Evolutionary conservation across 768 basidiomycete genomes (phyloP).

Genomic region (Mycena olivaceomarginata): DNA sequence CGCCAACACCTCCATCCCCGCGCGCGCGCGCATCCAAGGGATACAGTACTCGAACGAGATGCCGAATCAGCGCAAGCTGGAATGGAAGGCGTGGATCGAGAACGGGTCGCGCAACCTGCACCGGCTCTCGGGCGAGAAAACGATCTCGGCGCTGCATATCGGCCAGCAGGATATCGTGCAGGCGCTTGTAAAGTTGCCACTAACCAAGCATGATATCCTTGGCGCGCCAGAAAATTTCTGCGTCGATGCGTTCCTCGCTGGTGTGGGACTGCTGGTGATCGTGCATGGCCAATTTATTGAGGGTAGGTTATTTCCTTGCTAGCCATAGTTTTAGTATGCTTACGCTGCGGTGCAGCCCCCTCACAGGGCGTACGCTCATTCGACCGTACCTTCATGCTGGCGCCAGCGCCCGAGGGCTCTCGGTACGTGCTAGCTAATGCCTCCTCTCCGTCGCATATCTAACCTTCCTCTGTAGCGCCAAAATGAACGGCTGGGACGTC

Average conservation of each 20-base stretch:
- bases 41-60: slow-evolving; percentile 77
- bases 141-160: slow-evolving; percentile 80
- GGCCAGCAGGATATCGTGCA: slow-evolving; percentile 80
- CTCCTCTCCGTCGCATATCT: slow-evolving; percentile 36
- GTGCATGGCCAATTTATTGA: slow-evolving; percentile 89
- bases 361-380: slow-evolving; percentile 92
- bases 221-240: slow-evolving; percentile 89
- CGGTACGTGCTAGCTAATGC: slow-evolving; percentile 71
- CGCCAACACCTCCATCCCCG: slow-evolving; percentile 88
- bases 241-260: slow-evolving; percentile 86
- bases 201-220: slow-evolving; percentile 88
- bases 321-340: neutral
- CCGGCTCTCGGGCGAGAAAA: slow-evolving; percentile 78
- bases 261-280: slow-evolving; percentile 56
- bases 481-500: slow-evolving; percentile 91
- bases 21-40: slow-evolving; percentile 84
- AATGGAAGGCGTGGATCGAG: slow-evolving; percentile 86
- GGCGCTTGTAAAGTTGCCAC: slow-evolving; percentile 79
- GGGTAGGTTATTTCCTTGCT: slow-evolving; percentile 71
- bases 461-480: slow-evolving; percentile 71
- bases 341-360: slow-evolving; percentile 66
- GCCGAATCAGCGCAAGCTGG: slow-evolving; percentile 90
- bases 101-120: slow-evolving; percentile 87
- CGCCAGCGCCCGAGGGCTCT: slow-evolving; percentile 87
- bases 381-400: slow-evolving; percentile 93